Evolutionary conservation across 2,329 filamentous ascomycete species (phyloP).

Genomic region (Fusarium sp.): DNA sequence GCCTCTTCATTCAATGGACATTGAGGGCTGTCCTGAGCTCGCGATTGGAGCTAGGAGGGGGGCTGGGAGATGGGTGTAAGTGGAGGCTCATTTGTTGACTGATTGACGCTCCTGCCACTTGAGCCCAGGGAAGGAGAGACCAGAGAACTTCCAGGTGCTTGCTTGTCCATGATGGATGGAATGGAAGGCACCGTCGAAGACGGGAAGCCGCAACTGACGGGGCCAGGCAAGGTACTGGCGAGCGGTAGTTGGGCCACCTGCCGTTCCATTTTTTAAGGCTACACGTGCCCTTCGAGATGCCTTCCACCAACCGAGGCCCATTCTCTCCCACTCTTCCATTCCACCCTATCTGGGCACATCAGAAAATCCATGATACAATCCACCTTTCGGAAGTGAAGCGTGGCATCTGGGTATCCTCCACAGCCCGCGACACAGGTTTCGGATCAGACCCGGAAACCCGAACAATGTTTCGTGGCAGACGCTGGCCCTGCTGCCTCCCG

Average conservation of each 20-base stretch:
- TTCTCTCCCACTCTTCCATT: background rate
- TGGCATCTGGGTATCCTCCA: background rate
- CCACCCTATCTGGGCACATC: background rate
- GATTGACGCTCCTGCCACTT: background rate
- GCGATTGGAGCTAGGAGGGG: background rate
- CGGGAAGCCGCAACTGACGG: slow-evolving; percentile 14
- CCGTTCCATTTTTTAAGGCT: background rate
- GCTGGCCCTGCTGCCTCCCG: slow-evolving; percentile 6
- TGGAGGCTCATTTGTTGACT: background rate
- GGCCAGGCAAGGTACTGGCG: slow-evolving; percentile 3
- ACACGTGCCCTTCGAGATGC: background rate
- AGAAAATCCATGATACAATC: background rate
- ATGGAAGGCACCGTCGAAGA: background rate
- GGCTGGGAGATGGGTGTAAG: background rate
- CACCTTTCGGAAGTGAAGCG: background rate
- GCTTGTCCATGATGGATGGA: background rate
- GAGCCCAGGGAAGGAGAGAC: background rate
- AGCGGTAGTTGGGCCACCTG: background rate
- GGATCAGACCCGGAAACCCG: background rate
- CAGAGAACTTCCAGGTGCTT: background rate
- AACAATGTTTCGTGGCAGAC: slow-evolving; percentile 12
- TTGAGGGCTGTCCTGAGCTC: background rate
- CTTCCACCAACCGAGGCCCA: background rate
- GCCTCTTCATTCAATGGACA: background rate
- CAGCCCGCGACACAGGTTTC: background rate